Percentiles rank a stretch among this genome's conserved stretches.
phyloP scores from a whole-genome alignment of 1,284 basidiomycete genomes.

The Rhodotorula glutinis region DNA sequence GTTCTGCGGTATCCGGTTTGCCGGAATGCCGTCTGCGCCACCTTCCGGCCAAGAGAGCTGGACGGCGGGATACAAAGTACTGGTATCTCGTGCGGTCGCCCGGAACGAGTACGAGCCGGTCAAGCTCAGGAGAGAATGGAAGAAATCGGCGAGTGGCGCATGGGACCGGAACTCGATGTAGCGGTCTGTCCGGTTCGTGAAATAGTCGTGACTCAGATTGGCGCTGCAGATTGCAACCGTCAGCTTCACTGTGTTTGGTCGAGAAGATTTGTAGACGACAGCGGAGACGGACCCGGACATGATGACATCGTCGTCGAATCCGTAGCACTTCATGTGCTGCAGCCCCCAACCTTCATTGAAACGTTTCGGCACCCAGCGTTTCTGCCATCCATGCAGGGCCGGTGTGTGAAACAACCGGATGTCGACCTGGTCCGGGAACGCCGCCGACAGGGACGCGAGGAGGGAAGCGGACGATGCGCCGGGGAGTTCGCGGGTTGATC shows the following conservation, averaged over 20 bases:
- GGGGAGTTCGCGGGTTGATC: constrained; percentile 76
- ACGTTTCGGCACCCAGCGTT: constrained; percentile 76
- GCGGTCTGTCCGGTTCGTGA: constrained; percentile 89
- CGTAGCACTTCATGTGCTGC: constrained; percentile 97
- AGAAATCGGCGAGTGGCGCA: constrained; percentile 70
- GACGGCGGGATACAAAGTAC: constrained; percentile 21
- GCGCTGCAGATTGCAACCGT: constrained; percentile 58
- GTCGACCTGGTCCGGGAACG: constrained; percentile 71
- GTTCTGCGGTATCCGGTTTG: constrained; percentile 13
- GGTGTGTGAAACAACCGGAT: constrained; percentile 82
- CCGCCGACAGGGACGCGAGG: constrained; percentile 66
- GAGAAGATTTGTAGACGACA: constrained; percentile 9
- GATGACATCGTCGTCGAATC: constrained; percentile 84
- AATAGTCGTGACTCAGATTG: constrained; percentile 93
- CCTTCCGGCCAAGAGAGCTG: constrained; percentile 24
- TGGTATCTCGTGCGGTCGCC: constrained; percentile 27
- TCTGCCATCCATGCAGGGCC: constrained; percentile 69
- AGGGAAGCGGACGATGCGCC: constrained; percentile 64
- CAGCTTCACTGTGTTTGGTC: not conserved
- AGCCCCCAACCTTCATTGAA: constrained; percentile 99
- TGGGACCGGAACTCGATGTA: constrained; percentile 75
- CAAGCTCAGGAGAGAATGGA: constrained; percentile 69
- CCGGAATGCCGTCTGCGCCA: not conserved
- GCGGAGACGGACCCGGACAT: constrained; percentile 73
- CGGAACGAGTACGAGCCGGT: constrained; percentile 68